Evolutionary conservation across 192 early-diverging fungal species (phyloP).

Genomic region (Coemansia sp.): DNA sequence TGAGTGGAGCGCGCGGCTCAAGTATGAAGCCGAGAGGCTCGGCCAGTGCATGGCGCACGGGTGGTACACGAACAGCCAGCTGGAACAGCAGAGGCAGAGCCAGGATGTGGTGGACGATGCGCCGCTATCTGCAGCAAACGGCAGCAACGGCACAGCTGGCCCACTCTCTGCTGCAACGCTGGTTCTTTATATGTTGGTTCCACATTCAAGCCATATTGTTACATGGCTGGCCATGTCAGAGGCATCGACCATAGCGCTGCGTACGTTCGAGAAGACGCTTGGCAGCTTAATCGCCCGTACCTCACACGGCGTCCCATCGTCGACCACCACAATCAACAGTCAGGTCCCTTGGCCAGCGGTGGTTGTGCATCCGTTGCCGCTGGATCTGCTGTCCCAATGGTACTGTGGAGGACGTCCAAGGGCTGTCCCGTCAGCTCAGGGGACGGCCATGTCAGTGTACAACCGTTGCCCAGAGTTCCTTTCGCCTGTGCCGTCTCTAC

Average conservation of each 20-base stretch:
- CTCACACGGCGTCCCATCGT: slow-evolving; percentile 20
- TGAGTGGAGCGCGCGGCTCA: slow-evolving; percentile 33
- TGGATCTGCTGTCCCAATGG: slow-evolving; percentile 22
- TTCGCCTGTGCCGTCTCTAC: slow-evolving; percentile 1
- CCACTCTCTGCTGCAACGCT: slow-evolving; percentile 20
- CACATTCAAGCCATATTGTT: slow-evolving; percentile 16
- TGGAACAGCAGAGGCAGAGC: slow-evolving; percentile 26
- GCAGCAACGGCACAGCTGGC: not conserved
- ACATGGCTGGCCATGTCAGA: slow-evolving; percentile 38
- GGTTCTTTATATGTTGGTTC: slow-evolving; percentile 40
- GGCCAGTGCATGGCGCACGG: slow-evolving; percentile 33
- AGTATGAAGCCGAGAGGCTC: slow-evolving; percentile 26
- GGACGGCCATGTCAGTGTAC: slow-evolving; percentile 37
- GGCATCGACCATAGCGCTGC: slow-evolving; percentile 13
- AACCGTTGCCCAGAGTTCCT: slow-evolving; percentile 33
- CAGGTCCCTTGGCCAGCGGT: slow-evolving; percentile 33
- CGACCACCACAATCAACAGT: not conserved
- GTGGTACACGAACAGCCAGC: slow-evolving; percentile 42
- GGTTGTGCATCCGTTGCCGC: slow-evolving; percentile 42
- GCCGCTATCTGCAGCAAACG: slow-evolving; percentile 4
- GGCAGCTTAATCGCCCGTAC: slow-evolving; percentile 32
- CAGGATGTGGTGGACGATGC: not conserved
- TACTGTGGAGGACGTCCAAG: slow-evolving; percentile 12
- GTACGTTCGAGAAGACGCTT: slow-evolving; percentile 25
- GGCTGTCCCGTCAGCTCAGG: slow-evolving; percentile 14